A percentile compares a stretch with the other conserved stretches of the same genome.
These are phyloP conservation scores for Hypoxylon trugodes DNA, from an alignment of 495 filamentous ascomycete species.

Conservation along the genomic window DNA sequence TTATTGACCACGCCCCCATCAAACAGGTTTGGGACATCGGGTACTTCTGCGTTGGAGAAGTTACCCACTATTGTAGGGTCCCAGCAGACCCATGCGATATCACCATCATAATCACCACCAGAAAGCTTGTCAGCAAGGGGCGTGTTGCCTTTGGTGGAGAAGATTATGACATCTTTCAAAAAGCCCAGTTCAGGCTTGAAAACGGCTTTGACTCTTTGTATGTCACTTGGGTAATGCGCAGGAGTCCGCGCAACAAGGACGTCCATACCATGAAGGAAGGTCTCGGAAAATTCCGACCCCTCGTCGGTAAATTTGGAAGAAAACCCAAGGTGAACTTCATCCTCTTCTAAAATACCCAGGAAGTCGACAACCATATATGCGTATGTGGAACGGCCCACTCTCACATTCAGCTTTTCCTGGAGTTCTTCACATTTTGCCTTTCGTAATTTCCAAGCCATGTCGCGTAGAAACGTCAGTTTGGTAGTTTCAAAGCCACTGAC, in stretches of 20 bases:
- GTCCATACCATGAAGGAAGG: slow-evolving; percentile 70
- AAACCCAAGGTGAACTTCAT: slow-evolving; percentile 83
- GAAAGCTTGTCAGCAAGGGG: slow-evolving; percentile 84
- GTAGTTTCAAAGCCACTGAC: slow-evolving; percentile 72
- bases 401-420: slow-evolving; percentile 72
- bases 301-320: slow-evolving; percentile 71
- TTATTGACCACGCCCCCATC: slow-evolving; percentile 67
- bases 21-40: slow-evolving; percentile 56
- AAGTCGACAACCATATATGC: slow-evolving; percentile 86
- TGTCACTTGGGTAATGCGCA: slow-evolving; percentile 80
- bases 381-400: slow-evolving; percentile 76
- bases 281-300: slow-evolving; percentile 62
- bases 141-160: slow-evolving; percentile 72
- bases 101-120: slow-evolving; percentile 95
- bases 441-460: slow-evolving; percentile 63
- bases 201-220: slow-evolving; percentile 71
- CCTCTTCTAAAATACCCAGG: slow-evolving; percentile 69
- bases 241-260: slow-evolving; percentile 88
- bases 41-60: slow-evolving; percentile 77
- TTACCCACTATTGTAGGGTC: slow-evolving; percentile 74
- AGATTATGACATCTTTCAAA: slow-evolving; percentile 89
- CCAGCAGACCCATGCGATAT: slow-evolving; percentile 92
- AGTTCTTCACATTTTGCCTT: slow-evolving; percentile 62
- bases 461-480: slow-evolving; percentile 65
- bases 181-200: slow-evolving; percentile 72